Evolutionary conservation across 2,329 filamentous ascomycete species (phyloP).

Genomic region (Arthroderma uncinatum): DNA sequence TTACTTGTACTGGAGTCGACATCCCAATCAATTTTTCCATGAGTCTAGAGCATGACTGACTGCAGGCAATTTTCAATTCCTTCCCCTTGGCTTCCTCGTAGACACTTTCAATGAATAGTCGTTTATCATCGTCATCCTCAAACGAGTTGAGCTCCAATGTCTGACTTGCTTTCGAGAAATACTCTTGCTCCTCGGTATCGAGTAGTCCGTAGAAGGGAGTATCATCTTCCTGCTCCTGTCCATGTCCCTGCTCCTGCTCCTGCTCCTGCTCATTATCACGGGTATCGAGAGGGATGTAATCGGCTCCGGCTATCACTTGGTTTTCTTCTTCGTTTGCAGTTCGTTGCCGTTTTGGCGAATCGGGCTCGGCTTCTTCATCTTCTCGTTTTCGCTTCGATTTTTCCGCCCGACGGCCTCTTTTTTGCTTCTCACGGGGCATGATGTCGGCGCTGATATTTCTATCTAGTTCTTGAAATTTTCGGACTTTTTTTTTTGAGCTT

Average conservation of each 20-base stretch:
- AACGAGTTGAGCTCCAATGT: slow-evolving; percentile 86
- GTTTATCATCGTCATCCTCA: slow-evolving; percentile 58
- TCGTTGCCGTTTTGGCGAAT: slow-evolving; percentile 32
- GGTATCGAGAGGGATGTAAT: slow-evolving; percentile 31
- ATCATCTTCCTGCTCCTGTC: slow-evolving; percentile 33
- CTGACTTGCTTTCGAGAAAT: slow-evolving; percentile 82
- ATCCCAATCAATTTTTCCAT: slow-evolving; percentile 84
- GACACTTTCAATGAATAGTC: slow-evolving; percentile 65
- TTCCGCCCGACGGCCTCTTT: slow-evolving; percentile 34
- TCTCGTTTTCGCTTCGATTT: slow-evolving; percentile 26
- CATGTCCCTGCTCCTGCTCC: no score
- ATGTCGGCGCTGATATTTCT: neutral
- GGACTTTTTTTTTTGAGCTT: neutral
- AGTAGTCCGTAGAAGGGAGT: slow-evolving; percentile 86
- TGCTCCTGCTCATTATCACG: slow-evolving; percentile 12
- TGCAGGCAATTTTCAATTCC: slow-evolving; percentile 90
- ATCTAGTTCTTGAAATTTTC: neutral
- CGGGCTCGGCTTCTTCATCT: slow-evolving; percentile 26
- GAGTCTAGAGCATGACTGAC: slow-evolving; percentile 84
- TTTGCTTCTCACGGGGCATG: slow-evolving; percentile 40
- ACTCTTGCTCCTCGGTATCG: slow-evolving; percentile 85
- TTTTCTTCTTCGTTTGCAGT: slow-evolving; percentile 14
- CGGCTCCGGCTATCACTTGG: slow-evolving; percentile 18
- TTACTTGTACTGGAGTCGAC: slow-evolving; percentile 68
- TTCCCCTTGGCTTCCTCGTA: slow-evolving; percentile 81